Evolutionary conservation across 2,329 filamentous ascomycete species (phyloP).

Genomic region (Anisogramma anomala): DNA sequence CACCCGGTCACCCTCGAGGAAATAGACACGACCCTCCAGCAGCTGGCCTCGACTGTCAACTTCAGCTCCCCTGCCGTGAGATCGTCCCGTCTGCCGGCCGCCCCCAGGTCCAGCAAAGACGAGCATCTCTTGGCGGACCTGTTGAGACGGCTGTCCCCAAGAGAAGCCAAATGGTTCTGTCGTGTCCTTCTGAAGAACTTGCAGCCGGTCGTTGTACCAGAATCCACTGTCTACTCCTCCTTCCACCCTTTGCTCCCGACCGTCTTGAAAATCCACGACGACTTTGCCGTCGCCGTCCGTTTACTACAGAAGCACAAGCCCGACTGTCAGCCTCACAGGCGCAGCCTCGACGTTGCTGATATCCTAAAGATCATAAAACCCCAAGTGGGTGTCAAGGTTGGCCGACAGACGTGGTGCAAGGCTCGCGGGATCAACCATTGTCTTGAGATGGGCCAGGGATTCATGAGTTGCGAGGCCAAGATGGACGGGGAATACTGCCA

Average conservation of each 20-base stretch:
- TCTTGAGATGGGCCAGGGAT: constrained; percentile 47
- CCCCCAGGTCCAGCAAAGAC: constrained; percentile 17
- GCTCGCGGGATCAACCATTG: constrained; percentile 65
- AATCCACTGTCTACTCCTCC: constrained; percentile 39
- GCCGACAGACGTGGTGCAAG: constrained; percentile 52
- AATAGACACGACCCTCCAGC: constrained; percentile 54
- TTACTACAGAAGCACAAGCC: constrained; percentile 33
- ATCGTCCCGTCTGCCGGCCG: constrained; percentile 17
- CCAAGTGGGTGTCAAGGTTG: constrained; percentile 49
- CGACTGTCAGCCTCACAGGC: constrained; percentile 19
- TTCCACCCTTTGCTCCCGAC: constrained; percentile 62
- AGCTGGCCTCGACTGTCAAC: constrained; percentile 53
- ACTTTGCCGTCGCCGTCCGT: constrained; percentile 48
- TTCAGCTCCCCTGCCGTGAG: constrained; percentile 59
- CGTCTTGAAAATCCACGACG: constrained; percentile 57
- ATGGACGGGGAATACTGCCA: constrained; percentile 88
- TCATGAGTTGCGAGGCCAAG: constrained; percentile 68
- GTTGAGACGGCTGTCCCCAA: constrained; percentile 48
- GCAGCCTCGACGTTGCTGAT: constrained; percentile 11
- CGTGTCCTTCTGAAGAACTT: constrained; percentile 69
- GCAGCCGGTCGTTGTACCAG: constrained; percentile 53
- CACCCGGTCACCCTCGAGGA: constrained; percentile 53
- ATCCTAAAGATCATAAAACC: constrained; percentile 35
- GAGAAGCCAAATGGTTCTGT: constrained; percentile 79
- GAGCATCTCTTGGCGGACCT: constrained; percentile 38